Evolutionary conservation across 768 basidiomycete genomes (phyloP).

Genomic region (Pulveroboletus sp.): DNA sequence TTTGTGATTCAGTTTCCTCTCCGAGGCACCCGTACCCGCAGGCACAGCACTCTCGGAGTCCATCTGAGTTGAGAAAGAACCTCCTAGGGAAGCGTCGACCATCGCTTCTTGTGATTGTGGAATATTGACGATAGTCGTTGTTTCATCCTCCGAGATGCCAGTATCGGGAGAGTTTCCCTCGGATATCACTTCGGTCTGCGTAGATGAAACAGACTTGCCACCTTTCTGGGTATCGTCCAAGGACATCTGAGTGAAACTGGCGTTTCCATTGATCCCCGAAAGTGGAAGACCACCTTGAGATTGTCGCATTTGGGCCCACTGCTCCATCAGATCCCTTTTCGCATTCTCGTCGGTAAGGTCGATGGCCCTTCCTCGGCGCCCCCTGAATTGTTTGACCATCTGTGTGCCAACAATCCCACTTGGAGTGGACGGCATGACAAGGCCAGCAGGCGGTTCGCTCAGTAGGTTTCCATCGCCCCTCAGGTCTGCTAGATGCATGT

Average conservation of each 20-base stretch:
- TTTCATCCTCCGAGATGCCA: not conserved
- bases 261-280: conserved; percentile 6
- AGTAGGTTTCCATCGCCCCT: conserved; percentile 7
- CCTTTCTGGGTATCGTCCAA: not conserved
- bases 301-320: conserved; percentile 29
- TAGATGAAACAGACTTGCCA: not conserved
- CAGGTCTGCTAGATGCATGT: conserved; percentile 25
- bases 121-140: not conserved
- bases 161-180: not conserved
- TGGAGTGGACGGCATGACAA: conserved; percentile 2
- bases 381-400: conserved; percentile 9
- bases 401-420: not conserved
- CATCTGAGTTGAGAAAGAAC: not conserved
- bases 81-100: not conserved
- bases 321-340: conserved; percentile 25
- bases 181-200: not conserved
- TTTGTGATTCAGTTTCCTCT: not conserved
- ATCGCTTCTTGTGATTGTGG: conserved; percentile 3
- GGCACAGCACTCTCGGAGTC: not conserved
- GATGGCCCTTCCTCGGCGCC: conserved; percentile 11
- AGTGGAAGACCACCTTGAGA: conserved; percentile 22
- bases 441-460: not conserved
- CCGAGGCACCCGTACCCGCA: not conserved
- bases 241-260: not conserved
- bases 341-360: conserved; percentile 18